These are phyloP conservation scores for Sabuloglossum arenarium DNA, from an alignment of 495 filamentous ascomycete species.

Conservation along the genomic window DNA sequence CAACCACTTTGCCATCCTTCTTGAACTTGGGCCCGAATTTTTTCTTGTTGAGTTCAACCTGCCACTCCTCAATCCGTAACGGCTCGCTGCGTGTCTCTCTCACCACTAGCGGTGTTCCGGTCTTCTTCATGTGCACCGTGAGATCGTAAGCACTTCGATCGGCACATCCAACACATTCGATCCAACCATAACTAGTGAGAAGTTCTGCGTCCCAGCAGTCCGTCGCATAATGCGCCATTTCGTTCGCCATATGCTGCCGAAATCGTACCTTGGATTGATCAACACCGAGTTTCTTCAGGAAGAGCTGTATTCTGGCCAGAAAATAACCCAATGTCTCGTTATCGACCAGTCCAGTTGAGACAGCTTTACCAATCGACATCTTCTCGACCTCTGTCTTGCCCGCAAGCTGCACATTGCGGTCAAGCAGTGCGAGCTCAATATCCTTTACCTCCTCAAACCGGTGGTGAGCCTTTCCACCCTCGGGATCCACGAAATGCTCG, in stretches of 20 bases:
- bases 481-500: constrained; percentile 60
- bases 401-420: constrained; percentile 48
- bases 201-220: constrained; percentile 80
- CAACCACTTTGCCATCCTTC: constrained; percentile 57
- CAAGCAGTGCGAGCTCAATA: constrained; percentile 43
- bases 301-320: constrained; percentile 54
- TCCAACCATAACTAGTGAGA: constrained; percentile 61
- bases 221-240: constrained; percentile 68
- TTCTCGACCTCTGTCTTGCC: constrained; percentile 39
- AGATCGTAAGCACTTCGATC: constrained; percentile 67
- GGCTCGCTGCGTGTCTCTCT: constrained; percentile 46
- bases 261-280: constrained; percentile 57
- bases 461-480: constrained; percentile 48
- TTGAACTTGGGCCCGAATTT: constrained; percentile 64
- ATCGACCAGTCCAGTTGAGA: constrained; percentile 45
- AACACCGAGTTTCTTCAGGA: constrained; percentile 48
- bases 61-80: constrained; percentile 47
- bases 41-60: constrained; percentile 62
- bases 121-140: constrained; percentile 59
- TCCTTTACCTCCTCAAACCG: constrained; percentile 47
- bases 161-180: constrained; percentile 72
- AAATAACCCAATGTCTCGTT: constrained; percentile 84
- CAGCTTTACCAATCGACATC: constrained; percentile 49
- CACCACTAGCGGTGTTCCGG: constrained; percentile 53
- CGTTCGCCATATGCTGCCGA: constrained; percentile 66